Percentiles rank a stretch among this genome's conserved stretches.
Evolutionary conservation across 257 asterid genomes (phyloP).

Genomic region (Solanum pimpinellifolium): DNA sequence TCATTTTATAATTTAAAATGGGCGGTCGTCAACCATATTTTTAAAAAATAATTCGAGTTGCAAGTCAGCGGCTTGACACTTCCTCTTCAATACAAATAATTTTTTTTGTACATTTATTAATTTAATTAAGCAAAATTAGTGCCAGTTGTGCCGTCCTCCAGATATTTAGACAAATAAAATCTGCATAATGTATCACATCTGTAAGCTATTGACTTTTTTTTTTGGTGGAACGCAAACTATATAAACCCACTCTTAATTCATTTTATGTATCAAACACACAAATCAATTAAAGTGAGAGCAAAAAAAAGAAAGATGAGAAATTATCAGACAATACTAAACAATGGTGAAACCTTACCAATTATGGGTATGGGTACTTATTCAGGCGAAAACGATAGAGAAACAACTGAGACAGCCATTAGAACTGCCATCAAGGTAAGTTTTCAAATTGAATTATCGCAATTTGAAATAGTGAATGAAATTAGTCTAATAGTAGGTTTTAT

Average conservation of each 20-base stretch:
- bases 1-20: neutral
- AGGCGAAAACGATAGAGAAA: slow-evolving; percentile 34
- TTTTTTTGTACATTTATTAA: neutral
- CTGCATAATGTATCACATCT: neutral
- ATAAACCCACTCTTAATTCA: neutral
- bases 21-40: neutral
- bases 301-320: slow-evolving; percentile 28
- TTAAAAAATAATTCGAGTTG: neutral
- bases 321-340: slow-evolving; percentile 50
- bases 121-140: neutral
- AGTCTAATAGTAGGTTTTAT: neutral
- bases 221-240: neutral
- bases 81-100: neutral
- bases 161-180: neutral
- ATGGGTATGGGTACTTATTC: slow-evolving; percentile 80
- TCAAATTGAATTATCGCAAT: neutral
- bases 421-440: slow-evolving; percentile 52
- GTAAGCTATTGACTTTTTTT: neutral
- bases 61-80: neutral
- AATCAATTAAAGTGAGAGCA: neutral
- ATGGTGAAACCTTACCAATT: slow-evolving; percentile 50
- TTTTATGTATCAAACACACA: neutral
- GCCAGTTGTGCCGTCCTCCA: neutral
- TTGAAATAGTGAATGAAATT: too few relatives aligned
- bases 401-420: slow-evolving; percentile 51